Conservation (phyloP, 225 moss, liverwort and hornwort species). For the Lunularia cruciata region DNA sequence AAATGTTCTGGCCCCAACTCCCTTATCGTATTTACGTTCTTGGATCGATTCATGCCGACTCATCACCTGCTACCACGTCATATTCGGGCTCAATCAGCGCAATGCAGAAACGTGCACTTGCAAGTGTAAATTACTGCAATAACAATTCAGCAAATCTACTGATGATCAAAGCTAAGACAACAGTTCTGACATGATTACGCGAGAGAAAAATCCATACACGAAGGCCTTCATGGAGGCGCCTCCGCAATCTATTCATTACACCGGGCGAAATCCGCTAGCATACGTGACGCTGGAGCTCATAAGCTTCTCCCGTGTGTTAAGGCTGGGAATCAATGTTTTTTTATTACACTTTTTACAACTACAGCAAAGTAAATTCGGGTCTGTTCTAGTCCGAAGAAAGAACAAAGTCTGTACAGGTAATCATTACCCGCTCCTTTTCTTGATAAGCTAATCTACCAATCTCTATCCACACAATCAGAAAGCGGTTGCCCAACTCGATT, state of each 20-base stretch:
- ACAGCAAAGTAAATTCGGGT: constrained; percentile 5
- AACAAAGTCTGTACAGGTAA: constrained; percentile 19
- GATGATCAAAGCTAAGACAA: too few relatives aligned
- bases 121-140: too few relatives aligned
- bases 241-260: neutral
- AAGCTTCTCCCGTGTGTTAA: too few relatives aligned
- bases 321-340: neutral
- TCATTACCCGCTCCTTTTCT: neutral
- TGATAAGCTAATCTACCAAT: neutral
- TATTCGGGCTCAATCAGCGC: neutral
- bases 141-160: too few relatives aligned
- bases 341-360: constrained; percentile 19
- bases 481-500: constrained; percentile 17
- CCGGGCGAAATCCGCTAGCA: neutral
- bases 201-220: too few relatives aligned
- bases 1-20: constrained; percentile 11
- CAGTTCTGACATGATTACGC: too few relatives aligned
- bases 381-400: neutral
- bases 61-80: constrained; percentile 19
- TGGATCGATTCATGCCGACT: constrained; percentile 9
- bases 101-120: too few relatives aligned
- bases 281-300: too few relatives aligned
- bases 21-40: constrained; percentile 15
- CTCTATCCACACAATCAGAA: neutral
- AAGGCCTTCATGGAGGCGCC: too few relatives aligned